Base-by-base conservation (phyloP, 768 basidiomycete species). In the Cystofilobasidium bisporidii region DNA sequence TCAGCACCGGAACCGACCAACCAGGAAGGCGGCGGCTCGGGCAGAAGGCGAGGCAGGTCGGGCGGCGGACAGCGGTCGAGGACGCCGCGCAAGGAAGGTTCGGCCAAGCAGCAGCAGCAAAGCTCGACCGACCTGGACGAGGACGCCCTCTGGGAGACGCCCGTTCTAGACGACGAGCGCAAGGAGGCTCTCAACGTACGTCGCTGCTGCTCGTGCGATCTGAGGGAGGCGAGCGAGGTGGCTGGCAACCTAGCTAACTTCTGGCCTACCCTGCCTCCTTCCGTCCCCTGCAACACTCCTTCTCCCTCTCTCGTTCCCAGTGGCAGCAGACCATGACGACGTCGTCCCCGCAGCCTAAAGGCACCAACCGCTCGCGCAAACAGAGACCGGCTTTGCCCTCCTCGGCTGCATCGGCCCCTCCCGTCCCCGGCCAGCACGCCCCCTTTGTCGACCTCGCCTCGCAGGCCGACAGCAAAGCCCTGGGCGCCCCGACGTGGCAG, bases 21-120 rank as follows among this genome's bases (percentile, higher is more conserved):
- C 45, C 9, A 47, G 4, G 17, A 6, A 17, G 6, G 9, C 45
- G 45, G 45, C 17, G 45, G 6, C 45, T 18, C 45, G 8, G 17
- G 18, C 45, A 47, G 36, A 5, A 36, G n/a, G 45, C 18, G 45
- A 47, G 18, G 45, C 45, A 18, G 45, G 45, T 24, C 45, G 6
- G n/a, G 45, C 17, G 45, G 45, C 45, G n/a, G n/a, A 6, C 9
- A 18, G n/a, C 45, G 45, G 6, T 20, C 45, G 45, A 47, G 45
- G 45, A 47, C 48, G n/a, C 48, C 48, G 14, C 48, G 48, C 48
- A 50, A 50, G 48, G 48, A 47, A 20, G 45, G 45, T 18, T n/a
- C 22, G 22, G 20, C 22, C 48, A 50, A 24, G 48, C 22, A 12
- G 36, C 36, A 36, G 12, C 36, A 36, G 36, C 36, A 5, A 12